Base-by-base conservation (phyloP, 805 yeast species). In the Candida nanaspora region DNA sequence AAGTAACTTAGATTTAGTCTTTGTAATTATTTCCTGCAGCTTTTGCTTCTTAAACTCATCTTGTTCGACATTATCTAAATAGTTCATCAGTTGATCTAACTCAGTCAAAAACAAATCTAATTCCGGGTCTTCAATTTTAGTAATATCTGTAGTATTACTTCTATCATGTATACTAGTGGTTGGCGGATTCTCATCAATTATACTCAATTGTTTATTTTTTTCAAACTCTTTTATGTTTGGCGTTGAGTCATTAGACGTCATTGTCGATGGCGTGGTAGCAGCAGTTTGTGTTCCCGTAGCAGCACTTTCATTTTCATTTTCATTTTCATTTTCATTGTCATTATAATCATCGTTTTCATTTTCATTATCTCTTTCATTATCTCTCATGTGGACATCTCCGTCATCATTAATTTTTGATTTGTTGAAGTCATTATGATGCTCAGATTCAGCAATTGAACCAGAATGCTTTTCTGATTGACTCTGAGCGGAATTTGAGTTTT, bases 1-100 rank as follows among this genome's bases (percentile, higher is more conserved):
- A 22, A 62, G 44, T 1, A 62, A 41, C 8, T 57, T 47, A 16
- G 53, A 49, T 34, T 48, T 42, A 4, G 50, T 32, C 14, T 21
- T 28, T 3, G 19, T 36, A 8, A 39, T 30, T 13, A 30, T 35
- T 16, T 39, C 27, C 15, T 21, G 8, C n/a, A 39, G 11, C 11
- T 23, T n/a, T n/a, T 27, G 15, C 5, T 10, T 14, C n/a, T 19
- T 30, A 6, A 9, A 13, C 9, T 16, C n/a, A 15, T 37, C 33
- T 6, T 4, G 7, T 6, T 18, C 34, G 8, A 18, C 19, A 18
- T 31, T n/a, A 10, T 16, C 10, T 11, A 28, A 22, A 20, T 28
- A 26, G 14, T 13, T 18, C 4, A 18, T 7, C 16, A 22, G 14
- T 21, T 14, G 19, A 20, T 37, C 39, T 11, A 37, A 14, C 18